Evolutionary conservation across 1,284 basidiomycete species (phyloP).

Genomic region (Fomitopsis pinicola): DNA sequence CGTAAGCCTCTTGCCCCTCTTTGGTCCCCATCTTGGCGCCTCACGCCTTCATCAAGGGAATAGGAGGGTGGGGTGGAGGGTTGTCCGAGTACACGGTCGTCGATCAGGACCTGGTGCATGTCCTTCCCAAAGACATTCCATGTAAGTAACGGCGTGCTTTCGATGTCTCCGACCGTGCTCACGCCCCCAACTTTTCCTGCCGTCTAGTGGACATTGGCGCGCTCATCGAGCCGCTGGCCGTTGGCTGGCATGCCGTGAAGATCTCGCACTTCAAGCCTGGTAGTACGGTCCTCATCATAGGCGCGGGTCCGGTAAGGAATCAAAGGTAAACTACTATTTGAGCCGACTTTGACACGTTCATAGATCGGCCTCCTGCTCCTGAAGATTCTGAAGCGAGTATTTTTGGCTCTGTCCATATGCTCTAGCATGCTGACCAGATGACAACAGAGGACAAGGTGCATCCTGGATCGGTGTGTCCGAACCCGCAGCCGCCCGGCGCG

Average conservation of each 20-base stretch:
- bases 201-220: constrained; percentile 24
- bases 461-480: constrained; percentile 28
- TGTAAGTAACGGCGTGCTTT: constrained; percentile 9
- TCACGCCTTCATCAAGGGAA: constrained; percentile 9
- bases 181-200: not conserved
- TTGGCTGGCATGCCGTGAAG: constrained; percentile 30
- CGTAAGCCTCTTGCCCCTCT: constrained; percentile 13
- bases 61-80: constrained; percentile 20
- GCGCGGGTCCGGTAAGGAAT: constrained; percentile 27
- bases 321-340: not conserved
- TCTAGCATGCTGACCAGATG: not conserved
- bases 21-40: not conserved
- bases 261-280: constrained; percentile 23
- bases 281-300: constrained; percentile 25
- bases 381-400: constrained; percentile 15
- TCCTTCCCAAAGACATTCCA: constrained; percentile 21
- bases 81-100: constrained; percentile 27
- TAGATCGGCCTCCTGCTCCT: constrained; percentile 26
- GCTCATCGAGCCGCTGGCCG: constrained; percentile 29
- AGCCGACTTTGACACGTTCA: not conserved
- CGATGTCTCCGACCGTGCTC: not conserved
- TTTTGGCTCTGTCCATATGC: too few relatives aligned
- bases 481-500: constrained; percentile 23
- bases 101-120: constrained; percentile 21
- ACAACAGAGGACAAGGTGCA: constrained; percentile 11